Base-by-base conservation (phyloP, 2,329 filamentous ascomycete species). In the Zasmidium citrigriseum region DNA sequence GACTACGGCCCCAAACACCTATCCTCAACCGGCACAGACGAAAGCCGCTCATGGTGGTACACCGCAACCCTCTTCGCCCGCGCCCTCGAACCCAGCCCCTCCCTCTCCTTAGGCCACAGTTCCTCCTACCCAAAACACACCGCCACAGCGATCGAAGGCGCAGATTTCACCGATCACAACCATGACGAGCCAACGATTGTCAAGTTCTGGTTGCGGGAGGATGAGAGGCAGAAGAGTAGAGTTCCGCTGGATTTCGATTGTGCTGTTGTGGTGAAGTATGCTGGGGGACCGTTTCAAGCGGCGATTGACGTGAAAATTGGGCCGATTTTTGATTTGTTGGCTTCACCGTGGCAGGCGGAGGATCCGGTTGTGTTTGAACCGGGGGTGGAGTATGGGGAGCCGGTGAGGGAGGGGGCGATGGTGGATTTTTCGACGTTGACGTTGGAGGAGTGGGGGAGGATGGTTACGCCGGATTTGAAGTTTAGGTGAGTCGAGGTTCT, bases 1-100 rank as follows among this genome's bases (percentile, higher is more conserved):
- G 59, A 61, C 48, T 55, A 52, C 24, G 56, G 56, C 1, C 61
- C 61, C 7, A 61, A 64, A 51, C 56, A 59, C 38, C 46, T 62
- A 2, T 38, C 12, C 12, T 54, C 34, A 21, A n/a, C 22, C 21
- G 59, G 56, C 20, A 62, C 59, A n/a, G 46, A 54, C 11, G 54
- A 57, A 38, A 49, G 58, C 18, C 45, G 51, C 12, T 49, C 54
- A 23, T 58, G 52, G 52, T 55, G 52, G n/a, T 54, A 53, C 48
- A 50, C 54, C 27, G 55, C 57, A 0, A 54, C 41, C 1, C 60
- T 63, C 16, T 52, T 57, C n/a, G 60, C 60, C 34, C 47, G 22
- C 14, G 25, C 54, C n/a, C 22, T 55, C 22, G 18, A 16, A n/a
- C 21, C 56, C 14, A 23, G 5, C 1, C 29, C 50, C 4, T 11